These are phyloP conservation scores for Corrigiola litoralis DNA, from an alignment of 179 eudicot genomes.

Conservation along the genomic window DNA sequence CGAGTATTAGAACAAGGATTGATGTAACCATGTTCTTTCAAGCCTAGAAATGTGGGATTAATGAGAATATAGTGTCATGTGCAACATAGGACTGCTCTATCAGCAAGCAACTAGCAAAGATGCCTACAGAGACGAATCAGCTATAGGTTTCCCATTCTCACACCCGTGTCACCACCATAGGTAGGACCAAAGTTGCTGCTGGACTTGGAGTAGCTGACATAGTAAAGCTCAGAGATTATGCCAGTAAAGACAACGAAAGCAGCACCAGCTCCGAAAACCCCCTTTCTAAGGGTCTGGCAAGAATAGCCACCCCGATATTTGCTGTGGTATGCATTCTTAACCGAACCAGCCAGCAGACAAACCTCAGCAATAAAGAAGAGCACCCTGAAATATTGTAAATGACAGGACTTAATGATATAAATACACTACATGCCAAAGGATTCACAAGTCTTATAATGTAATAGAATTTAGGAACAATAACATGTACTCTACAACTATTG, in stretches of 20 bases:
- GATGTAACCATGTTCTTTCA: background rate
- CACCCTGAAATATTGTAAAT: slow-evolving; percentile 47
- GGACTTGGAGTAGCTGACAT: slow-evolving; percentile 66
- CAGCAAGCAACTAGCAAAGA: background rate
- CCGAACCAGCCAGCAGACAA: slow-evolving; percentile 85
- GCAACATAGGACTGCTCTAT: background rate
- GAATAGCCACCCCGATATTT: slow-evolving; percentile 39
- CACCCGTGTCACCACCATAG: slow-evolving; percentile 47
- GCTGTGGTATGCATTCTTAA: slow-evolving; percentile 66
- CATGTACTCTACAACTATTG: too few species aligned
- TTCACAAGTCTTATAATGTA: background rate
- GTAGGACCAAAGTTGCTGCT: slow-evolving; percentile 29
- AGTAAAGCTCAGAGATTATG: slow-evolving; percentile 68
- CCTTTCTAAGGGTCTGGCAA: slow-evolving; percentile 68
- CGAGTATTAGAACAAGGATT: background rate
- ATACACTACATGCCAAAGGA: too few species aligned
- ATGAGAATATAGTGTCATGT: background rate
- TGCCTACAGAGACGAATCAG: background rate
- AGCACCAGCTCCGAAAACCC: slow-evolving; percentile 83
- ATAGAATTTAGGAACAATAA: background rate
- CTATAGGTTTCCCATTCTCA: slow-evolving; percentile 60
- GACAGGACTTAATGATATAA: background rate
- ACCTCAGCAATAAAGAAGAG: slow-evolving; percentile 68
- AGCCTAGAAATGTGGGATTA: slow-evolving; percentile 2
- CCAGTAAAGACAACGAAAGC: slow-evolving; percentile 79